Conservation (phyloP, 768 basidiomycete genomes). For the Suillus fuscotomentosus region DNA sequence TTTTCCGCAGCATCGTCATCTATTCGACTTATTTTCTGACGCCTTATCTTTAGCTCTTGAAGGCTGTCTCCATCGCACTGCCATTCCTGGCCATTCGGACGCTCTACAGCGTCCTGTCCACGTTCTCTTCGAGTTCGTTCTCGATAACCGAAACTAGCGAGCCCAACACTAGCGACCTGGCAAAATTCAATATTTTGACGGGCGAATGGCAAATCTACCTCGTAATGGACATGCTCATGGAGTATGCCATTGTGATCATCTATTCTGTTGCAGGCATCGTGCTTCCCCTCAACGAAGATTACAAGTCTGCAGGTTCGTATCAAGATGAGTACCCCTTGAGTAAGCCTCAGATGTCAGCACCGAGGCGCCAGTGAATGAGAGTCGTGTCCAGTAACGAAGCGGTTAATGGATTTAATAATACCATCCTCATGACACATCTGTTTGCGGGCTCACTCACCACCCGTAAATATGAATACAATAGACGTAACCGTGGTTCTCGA, state of each 20-base stretch:
- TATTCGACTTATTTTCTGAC: constrained; percentile 10
- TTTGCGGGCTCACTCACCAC: background rate
- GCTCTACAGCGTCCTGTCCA: constrained; percentile 50
- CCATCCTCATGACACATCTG: background rate
- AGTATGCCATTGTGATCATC: constrained; percentile 45
- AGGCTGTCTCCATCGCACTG: constrained; percentile 51
- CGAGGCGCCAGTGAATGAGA: background rate
- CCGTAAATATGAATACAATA: background rate
- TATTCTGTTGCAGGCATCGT: constrained; percentile 28
- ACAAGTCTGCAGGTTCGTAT: constrained; percentile 10
- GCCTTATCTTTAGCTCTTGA: constrained; percentile 45
- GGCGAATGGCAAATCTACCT: constrained; percentile 55
- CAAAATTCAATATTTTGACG: constrained; percentile 48
- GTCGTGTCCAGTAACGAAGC: background rate
- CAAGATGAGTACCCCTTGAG: constrained; percentile 21
- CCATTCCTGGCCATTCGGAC: constrained; percentile 54
- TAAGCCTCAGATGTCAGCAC: constrained; percentile 23
- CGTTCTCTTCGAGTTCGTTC: constrained; percentile 44
- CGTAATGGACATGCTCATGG: constrained; percentile 54
- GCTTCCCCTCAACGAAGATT: constrained; percentile 19
- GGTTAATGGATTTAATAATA: background rate
- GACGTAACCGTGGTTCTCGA: too few relatives aligned
- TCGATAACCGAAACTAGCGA: constrained; percentile 30
- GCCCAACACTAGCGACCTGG: constrained; percentile 28
- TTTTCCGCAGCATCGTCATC: constrained; percentile 14